Conservation (phyloP, 306 rosid species). For the Acacia acuminata region DNA sequence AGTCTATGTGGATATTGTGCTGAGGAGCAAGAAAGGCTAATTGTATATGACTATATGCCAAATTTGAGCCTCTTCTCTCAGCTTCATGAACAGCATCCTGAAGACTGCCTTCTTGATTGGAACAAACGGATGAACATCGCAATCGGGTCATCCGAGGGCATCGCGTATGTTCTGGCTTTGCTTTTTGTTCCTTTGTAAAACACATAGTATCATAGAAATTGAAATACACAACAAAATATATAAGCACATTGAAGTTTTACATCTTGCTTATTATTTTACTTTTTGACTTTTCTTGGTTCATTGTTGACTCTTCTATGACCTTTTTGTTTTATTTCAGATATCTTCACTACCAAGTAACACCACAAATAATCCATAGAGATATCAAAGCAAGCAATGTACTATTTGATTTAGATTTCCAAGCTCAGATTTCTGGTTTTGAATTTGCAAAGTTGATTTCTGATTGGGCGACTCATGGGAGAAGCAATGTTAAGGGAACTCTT, state of each 20-base stretch:
- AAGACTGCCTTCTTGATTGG: constrained; percentile 91
- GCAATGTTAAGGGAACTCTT: constrained; percentile 85
- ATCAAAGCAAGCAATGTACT: constrained; percentile 86
- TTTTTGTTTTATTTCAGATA: constrained; percentile 57
- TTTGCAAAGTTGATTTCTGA: constrained; percentile 91
- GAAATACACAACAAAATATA: not conserved
- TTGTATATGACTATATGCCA: constrained; percentile 88
- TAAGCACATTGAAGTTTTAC: not conserved
- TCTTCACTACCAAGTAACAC: constrained; percentile 89
- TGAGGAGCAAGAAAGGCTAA: constrained; percentile 95
- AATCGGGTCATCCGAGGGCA: constrained; percentile 89
- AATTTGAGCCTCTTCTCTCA: constrained; percentile 91
- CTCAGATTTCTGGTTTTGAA: constrained; percentile 90
- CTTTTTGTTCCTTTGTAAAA: not conserved
- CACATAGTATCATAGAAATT: not conserved
- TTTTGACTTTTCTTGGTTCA: not conserved
- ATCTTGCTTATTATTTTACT: not conserved
- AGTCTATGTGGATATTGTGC: constrained; percentile 95
- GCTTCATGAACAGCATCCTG: constrained; percentile 91
- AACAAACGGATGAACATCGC: constrained; percentile 78
- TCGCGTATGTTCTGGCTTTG: constrained; percentile 58
- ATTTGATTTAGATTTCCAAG: constrained; percentile 73
- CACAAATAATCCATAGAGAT: constrained; percentile 87
- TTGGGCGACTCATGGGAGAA: constrained; percentile 83
- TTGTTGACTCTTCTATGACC: not conserved